Evolutionary conservation across 1,284 basidiomycete species (phyloP).

Genomic region (Rhodotorula sp.): DNA sequence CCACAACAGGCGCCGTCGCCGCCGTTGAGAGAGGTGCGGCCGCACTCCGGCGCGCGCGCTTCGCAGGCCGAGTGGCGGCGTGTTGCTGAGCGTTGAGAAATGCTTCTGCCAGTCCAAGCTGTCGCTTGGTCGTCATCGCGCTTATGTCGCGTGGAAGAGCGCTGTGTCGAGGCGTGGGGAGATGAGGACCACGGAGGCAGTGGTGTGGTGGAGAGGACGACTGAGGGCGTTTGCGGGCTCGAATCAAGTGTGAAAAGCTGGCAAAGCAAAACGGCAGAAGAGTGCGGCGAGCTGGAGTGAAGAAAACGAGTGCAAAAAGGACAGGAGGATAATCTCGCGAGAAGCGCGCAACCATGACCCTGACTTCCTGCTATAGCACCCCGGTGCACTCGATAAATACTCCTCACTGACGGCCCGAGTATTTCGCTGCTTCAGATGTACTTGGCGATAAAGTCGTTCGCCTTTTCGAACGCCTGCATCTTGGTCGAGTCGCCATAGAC

Average conservation of each 20-base stretch:
- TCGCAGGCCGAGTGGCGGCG: neutral
- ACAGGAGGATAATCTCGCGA: too few species aligned
- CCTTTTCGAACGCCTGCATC: constrained; percentile 15
- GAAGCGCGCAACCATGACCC: too few species aligned
- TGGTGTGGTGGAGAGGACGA: too few species aligned
- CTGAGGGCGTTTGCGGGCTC: too few species aligned
- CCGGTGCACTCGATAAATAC: too few species aligned
- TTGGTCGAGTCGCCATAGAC: constrained; percentile 3
- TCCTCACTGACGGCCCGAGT: too few species aligned
- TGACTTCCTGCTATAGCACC: too few species aligned
- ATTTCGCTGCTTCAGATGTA: neutral
- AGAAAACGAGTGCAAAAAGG: too few species aligned
- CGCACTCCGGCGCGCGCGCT: constrained; percentile 12
- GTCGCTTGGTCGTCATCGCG: constrained; percentile 20
- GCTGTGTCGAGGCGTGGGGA: neutral
- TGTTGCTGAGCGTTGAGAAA: neutral
- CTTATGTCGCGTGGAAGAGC: neutral
- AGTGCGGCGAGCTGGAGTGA: too few species aligned
- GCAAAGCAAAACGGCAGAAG: too few species aligned
- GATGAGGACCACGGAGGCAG: neutral
- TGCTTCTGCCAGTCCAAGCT: constrained; percentile 17
- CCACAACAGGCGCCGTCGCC: neutral
- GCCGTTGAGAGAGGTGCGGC: neutral
- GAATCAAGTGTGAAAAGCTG: too few species aligned
- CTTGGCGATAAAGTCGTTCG: constrained; percentile 28